Evolutionary conservation across 176 grass and related monocot genomes (phyloP).

Genomic region (Avena eriantha): DNA sequence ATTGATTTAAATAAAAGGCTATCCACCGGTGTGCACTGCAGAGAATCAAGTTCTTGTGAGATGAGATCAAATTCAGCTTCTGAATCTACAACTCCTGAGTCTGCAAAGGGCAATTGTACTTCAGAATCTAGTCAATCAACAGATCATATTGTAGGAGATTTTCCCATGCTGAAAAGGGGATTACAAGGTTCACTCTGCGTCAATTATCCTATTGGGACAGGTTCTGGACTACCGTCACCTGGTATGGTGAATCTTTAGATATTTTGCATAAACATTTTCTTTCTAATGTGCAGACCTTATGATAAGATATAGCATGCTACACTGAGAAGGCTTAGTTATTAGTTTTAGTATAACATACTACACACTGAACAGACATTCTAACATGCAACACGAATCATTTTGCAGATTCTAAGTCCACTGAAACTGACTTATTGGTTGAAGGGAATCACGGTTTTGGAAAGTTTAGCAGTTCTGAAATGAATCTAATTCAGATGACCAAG

Average conservation of each 20-base stretch:
- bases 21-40: conserved; percentile 14
- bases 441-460: conserved; percentile 28
- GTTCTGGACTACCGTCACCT: conserved; percentile 40
- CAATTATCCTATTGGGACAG: conserved; percentile 24
- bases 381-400: conserved; percentile 29
- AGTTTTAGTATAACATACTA: too few species aligned
- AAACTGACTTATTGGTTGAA: conserved; percentile 26
- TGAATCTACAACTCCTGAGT: conserved; percentile 43
- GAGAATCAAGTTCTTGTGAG: conserved; percentile 38
- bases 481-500: conserved; percentile 57
- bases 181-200: conserved; percentile 15
- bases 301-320: conserved; percentile 26
- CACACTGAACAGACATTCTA: conserved; percentile 15
- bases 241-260: conserved; percentile 41
- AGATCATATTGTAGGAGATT: conserved; percentile 30
- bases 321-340: too few species aligned
- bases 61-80: conserved; percentile 41
- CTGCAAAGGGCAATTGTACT: conserved; percentile 36
- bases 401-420: conserved; percentile 30
- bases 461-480: conserved; percentile 32
- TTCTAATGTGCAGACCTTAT: conserved; percentile 24
- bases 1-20: conserved; percentile 37
- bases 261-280: conserved; percentile 25
- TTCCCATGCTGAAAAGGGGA: conserved; percentile 50
- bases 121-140: conserved; percentile 46